A percentile compares a stretch with the other conserved stretches of the same genome.
phyloP scores from a whole-genome alignment of 139 green algal genomes.

The Limnomonas spitsbergensis region DNA sequence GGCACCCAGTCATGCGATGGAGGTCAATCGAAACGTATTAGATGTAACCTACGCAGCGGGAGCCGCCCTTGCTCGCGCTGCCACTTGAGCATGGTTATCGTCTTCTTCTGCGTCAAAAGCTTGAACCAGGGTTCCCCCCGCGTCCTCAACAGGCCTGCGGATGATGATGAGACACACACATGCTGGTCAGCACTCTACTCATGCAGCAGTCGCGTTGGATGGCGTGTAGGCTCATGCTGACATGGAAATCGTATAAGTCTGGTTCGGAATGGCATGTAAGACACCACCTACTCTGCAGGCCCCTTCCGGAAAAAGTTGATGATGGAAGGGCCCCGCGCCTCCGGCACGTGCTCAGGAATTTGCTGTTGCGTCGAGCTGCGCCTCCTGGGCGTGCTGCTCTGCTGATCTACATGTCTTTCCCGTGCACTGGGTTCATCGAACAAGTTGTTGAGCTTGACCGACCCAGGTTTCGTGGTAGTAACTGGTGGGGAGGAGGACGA shows the following conservation, averaged over 20 bases:
- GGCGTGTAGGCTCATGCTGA: no score
- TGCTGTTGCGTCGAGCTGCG: neutral
- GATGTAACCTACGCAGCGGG: neutral
- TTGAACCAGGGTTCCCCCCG: neutral
- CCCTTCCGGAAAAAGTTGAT: constrained; percentile 2
- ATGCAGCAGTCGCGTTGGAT: no score
- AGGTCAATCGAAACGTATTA: no score
- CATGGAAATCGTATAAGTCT: neutral
- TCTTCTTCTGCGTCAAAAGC: constrained; percentile 1
- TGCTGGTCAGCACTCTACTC: no score
- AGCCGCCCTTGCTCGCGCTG: neutral
- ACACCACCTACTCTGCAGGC: neutral
- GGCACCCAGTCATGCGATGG: neutral
- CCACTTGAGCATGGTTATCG: neutral
- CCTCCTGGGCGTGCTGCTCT: neutral
- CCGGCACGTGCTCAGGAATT: neutral
- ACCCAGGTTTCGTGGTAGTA: neutral
- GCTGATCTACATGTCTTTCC: neutral
- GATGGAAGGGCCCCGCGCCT: neutral
- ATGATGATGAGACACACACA: neutral
- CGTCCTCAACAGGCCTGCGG: neutral
- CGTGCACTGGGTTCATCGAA: neutral
- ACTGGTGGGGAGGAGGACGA: neutral
- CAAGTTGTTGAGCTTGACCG: constrained; percentile 1
- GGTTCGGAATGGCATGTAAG: neutral